Percentiles rank a stretch among this genome's conserved stretches.
Conservation (phyloP, 345 rosid genomes). For the Citropsis articulata region DNA sequence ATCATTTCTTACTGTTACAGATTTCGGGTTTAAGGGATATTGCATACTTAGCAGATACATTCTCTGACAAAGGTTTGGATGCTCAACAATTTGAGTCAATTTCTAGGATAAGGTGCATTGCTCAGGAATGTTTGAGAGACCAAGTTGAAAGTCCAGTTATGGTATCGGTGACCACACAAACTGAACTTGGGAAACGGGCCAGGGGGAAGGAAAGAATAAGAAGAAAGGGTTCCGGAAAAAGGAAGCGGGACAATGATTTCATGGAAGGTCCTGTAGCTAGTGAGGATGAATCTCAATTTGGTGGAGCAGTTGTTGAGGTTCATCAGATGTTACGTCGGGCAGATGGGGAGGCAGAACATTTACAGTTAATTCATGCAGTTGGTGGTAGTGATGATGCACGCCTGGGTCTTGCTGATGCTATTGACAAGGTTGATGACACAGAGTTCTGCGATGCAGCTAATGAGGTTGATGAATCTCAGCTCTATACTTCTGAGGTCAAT, state of each 20-base stretch:
- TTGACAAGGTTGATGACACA: constrained; percentile 36
- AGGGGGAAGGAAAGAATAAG: constrained; percentile 85
- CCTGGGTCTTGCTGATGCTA: constrained; percentile 30
- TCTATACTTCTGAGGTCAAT: constrained; percentile 25
- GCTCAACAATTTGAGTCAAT: constrained; percentile 63
- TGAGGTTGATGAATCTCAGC: constrained; percentile 34
- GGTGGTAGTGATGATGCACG: constrained; percentile 38
- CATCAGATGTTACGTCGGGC: constrained; percentile 40
- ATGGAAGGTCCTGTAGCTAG: constrained; percentile 51
- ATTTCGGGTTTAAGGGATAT: constrained; percentile 80
- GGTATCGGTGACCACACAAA: constrained; percentile 29
- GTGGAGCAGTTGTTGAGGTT: constrained; percentile 47
- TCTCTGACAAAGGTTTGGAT: constrained; percentile 62
- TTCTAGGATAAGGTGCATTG: constrained; percentile 65
- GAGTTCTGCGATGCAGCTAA: constrained; percentile 35
- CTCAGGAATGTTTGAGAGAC: constrained; percentile 82
- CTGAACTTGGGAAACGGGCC: constrained; percentile 65
- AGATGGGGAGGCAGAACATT: constrained; percentile 28
- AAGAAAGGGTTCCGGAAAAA: constrained; percentile 64
- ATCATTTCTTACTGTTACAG: constrained; percentile 32
- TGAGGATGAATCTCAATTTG: constrained; percentile 52
- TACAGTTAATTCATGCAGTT: constrained; percentile 29
- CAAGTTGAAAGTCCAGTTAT: constrained; percentile 48
- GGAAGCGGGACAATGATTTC: constrained; percentile 59
- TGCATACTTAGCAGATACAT: constrained; percentile 71